Evolutionary conservation across 1,284 basidiomycete genomes (phyloP).

Genomic region (Irpex sp.): DNA sequence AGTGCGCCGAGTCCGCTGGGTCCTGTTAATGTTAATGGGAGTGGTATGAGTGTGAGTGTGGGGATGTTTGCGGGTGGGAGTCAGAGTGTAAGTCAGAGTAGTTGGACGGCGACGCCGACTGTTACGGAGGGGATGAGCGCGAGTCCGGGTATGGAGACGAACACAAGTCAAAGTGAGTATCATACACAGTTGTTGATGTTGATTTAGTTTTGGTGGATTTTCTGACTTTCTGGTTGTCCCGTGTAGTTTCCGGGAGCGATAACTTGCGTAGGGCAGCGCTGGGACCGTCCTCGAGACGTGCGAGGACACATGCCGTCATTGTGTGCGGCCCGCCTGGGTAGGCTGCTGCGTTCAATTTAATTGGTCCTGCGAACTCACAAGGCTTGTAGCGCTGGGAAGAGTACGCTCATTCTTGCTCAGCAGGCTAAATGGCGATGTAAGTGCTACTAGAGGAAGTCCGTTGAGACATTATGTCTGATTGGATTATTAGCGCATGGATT

Average conservation of each 20-base stretch:
- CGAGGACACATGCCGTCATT: constrained; percentile 66
- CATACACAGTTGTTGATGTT: background rate
- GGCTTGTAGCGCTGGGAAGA: constrained; percentile 68
- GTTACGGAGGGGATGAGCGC: background rate
- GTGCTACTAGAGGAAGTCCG: constrained; percentile 22
- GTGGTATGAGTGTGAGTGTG: background rate
- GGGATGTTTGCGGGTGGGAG: background rate
- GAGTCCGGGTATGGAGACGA: constrained; percentile 7
- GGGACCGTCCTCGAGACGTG: constrained; percentile 44
- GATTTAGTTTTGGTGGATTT: constrained; percentile 8
- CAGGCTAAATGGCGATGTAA: constrained; percentile 78
- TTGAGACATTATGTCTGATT: constrained; percentile 11
- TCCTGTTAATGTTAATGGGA: background rate
- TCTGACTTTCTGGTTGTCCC: constrained; percentile 28
- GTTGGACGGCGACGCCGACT: background rate
- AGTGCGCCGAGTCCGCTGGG: constrained; percentile 13
- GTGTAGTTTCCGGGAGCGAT: constrained; percentile 39
- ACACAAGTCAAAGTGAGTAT: constrained; percentile 19
- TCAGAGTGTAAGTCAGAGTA: constrained; percentile 1
- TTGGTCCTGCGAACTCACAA: constrained; percentile 7
- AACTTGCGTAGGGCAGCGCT: constrained; percentile 53
- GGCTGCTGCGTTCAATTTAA: constrained; percentile 22
- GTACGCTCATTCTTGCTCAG: constrained; percentile 71
- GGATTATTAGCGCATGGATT: constrained; percentile 63
- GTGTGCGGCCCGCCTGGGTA: constrained; percentile 75